Evolutionary conservation across 176 grass and related monocot species (phyloP).

Genomic region (Elymus sibiricus): DNA sequence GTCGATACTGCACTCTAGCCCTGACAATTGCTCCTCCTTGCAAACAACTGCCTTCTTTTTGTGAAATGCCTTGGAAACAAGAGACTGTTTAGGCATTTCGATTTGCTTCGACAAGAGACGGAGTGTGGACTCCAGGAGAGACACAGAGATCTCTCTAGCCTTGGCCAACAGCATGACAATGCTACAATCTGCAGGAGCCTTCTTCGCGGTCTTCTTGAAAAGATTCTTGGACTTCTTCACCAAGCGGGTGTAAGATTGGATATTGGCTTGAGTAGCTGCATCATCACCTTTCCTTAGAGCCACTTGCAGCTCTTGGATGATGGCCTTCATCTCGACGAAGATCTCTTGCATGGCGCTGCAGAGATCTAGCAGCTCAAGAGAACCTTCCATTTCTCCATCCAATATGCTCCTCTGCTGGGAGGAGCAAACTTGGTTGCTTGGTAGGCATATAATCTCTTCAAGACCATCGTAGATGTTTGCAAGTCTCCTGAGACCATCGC

Average conservation of each 20-base stretch:
- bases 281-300: neutral
- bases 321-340: neutral
- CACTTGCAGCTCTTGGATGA: neutral
- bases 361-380: neutral
- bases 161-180: neutral
- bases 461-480: neutral
- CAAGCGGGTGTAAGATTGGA: neutral
- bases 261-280: neutral
- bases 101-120: neutral
- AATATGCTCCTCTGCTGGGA: neutral
- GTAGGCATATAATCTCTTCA: neutral
- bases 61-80: constrained; percentile 9
- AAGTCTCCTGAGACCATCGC: too few relatives aligned
- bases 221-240: neutral
- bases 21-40: constrained; percentile 7
- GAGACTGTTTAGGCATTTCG: neutral
- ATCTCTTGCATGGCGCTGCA: neutral
- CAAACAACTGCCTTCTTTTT: neutral
- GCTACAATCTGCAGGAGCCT: neutral
- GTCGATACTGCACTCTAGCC: neutral
- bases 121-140: neutral
- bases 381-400: neutral
- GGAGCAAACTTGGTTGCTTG: neutral
- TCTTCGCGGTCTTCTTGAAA: neutral
- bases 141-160: neutral